A percentile compares a stretch with the other conserved stretches of the same genome.
These are phyloP conservation scores for Septoria petroselini DNA, from an alignment of 2,329 filamentous ascomycete species.

Conservation along the genomic window DNA sequence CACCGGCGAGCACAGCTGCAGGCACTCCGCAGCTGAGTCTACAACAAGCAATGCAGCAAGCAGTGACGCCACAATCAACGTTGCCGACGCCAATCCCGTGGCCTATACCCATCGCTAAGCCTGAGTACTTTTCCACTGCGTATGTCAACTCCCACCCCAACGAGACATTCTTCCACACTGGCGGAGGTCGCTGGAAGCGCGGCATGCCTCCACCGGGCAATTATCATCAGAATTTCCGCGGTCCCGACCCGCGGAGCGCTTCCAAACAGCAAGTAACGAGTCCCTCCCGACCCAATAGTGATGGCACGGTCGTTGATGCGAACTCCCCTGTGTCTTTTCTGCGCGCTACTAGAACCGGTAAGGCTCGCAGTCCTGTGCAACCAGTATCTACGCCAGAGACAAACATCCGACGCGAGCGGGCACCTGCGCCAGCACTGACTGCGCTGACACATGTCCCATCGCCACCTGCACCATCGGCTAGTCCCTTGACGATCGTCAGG, in stretches of 20 bases:
- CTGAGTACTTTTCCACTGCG: conserved; percentile 10
- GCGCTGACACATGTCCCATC: background rate
- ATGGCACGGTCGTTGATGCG: background rate
- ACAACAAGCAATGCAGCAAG: conserved; percentile 1
- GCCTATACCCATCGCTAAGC: background rate
- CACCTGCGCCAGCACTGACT: background rate
- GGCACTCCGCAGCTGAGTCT: background rate
- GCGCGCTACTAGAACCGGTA: background rate
- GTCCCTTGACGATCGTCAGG: conserved; percentile 1
- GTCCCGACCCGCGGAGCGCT: conserved; percentile 1
- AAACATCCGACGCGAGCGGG: background rate
- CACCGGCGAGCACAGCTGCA: background rate
- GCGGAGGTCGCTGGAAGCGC: conserved; percentile 14
- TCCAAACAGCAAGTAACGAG: background rate
- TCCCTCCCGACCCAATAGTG: background rate
- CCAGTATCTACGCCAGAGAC: too few relatives aligned
- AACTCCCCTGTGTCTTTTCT: too few relatives aligned
- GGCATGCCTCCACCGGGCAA: conserved; percentile 13
- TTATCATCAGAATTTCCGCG: conserved; percentile 10
- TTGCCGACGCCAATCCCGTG: background rate
- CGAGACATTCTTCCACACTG: conserved; percentile 23
- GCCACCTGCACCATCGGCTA: background rate
- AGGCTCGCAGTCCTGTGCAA: too few relatives aligned
- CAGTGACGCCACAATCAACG: background rate
- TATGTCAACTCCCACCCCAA: conserved; percentile 21